A percentile compares a stretch with the other conserved stretches of the same genome.
These are phyloP conservation scores for Colletotrichum spaethianum DNA, from an alignment of 2,329 filamentous ascomycete species.

Conservation along the genomic window DNA sequence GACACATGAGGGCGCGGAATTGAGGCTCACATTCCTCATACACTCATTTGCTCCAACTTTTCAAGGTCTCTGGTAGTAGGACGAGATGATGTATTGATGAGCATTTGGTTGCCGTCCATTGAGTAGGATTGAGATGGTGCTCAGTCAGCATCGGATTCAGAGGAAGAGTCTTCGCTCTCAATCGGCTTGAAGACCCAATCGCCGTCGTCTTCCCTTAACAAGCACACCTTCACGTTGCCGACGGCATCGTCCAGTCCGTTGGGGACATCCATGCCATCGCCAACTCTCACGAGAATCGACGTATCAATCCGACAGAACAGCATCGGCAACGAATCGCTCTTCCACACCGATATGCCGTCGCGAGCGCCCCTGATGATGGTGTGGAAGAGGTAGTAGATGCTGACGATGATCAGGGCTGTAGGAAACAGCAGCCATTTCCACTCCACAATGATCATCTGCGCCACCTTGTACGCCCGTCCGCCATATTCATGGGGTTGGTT, in stretches of 20 bases:
- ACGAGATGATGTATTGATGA: slow-evolving; percentile 8
- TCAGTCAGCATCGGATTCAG: slow-evolving; percentile 33
- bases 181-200: slow-evolving; percentile 54
- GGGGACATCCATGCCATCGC: slow-evolving; percentile 53
- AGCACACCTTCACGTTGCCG: slow-evolving; percentile 51
- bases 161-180: slow-evolving; percentile 36
- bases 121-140: background rate
- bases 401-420: slow-evolving; percentile 50
- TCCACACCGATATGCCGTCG: slow-evolving; percentile 55
- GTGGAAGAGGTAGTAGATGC: slow-evolving; percentile 53
- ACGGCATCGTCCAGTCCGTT: slow-evolving; percentile 52
- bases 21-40: background rate
- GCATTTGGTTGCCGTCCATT: background rate
- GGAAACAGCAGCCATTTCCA: slow-evolving; percentile 57
- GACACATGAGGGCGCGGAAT: slow-evolving; percentile 24
- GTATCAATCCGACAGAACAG: slow-evolving; percentile 54
- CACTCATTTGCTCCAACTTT: background rate
- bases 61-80: background rate
- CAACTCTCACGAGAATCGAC: slow-evolving; percentile 49
- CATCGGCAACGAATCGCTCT: slow-evolving; percentile 56
- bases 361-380: slow-evolving; percentile 53
- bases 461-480: slow-evolving; percentile 49
- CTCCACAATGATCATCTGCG: slow-evolving; percentile 51
- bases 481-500: slow-evolving; percentile 43
- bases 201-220: slow-evolving; percentile 51